Evolutionary conservation across 2,329 filamentous ascomycete genomes (phyloP), one percentile per base, ranked within the genome.

Genomic region (Pseudocercospora eumusae): DNA sequence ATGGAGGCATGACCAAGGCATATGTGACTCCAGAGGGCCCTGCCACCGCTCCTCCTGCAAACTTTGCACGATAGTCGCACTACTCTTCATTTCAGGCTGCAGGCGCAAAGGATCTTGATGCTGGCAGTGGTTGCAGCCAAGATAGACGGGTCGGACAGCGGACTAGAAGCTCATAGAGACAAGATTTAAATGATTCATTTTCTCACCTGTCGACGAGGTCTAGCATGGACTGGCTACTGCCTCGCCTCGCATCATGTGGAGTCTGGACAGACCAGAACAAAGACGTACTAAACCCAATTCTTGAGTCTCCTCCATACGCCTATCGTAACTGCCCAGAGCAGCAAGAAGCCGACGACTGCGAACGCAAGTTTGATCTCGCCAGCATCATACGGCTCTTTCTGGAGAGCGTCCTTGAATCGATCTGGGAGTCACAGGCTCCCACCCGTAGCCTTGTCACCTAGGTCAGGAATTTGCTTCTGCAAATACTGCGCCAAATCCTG

Each of bases 1-100:
- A 99, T 72, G 95, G 95, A 62, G 93, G 93, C 63, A 91, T 99
- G 91, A 93, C 88, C 72, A 96, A 90, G 83, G 91, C 92, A 49
- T 98, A 97, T 76, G 84, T 86, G 52, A 88, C 85, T 15, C 81
- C 84, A 18, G 83, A 87, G 67, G 85, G 85, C 11, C 81, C 83
- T 1, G 76, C 85, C 1, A 79, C 83, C 10, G 73, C 78, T 67
- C 77, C 83, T 4, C 85, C 85, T 21, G 31, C 64, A 45, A 76
- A 76, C 64, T 57, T 73, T 11, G 72, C 71, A 49, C 62, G 71
- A 61, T 76, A 63, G 56, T 61, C 44, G 44, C 44, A 40, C 13
- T 5, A 4, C 36, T 8, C 36, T 18, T 40, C 15, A 40, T 18
- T 7, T 18, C 36, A 15, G 36, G 15, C 10, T 18, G 36, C n/a